Conservation (phyloP, 805 yeast species). For the Lipomyces yamanashiensis region DNA sequence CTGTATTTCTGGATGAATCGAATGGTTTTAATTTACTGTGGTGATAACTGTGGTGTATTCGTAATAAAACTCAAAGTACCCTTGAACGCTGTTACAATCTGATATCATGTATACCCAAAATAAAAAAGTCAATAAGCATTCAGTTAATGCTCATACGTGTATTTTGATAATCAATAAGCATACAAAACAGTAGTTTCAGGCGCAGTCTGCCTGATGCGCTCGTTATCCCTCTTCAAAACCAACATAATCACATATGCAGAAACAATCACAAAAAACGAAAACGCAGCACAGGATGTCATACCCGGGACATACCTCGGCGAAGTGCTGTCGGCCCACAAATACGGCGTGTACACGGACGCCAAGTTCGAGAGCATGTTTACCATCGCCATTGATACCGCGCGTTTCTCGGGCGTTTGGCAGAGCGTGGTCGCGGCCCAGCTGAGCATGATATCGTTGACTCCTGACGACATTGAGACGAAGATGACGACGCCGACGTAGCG, state of each 20-base stretch:
- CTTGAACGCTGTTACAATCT: too few species aligned
- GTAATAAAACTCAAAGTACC: too few species aligned
- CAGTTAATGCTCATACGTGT: too few species aligned
- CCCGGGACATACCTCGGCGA: slow-evolving; percentile 22
- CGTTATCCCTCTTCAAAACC: slow-evolving; percentile 17
- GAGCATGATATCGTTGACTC: slow-evolving; percentile 29
- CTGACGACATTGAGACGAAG: slow-evolving; percentile 28
- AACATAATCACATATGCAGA: slow-evolving; percentile 10
- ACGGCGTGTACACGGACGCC: slow-evolving; percentile 28
- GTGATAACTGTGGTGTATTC: too few species aligned
- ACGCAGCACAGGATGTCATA: slow-evolving; percentile 17
- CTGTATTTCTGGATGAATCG: too few species aligned
- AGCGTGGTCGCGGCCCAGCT: slow-evolving; percentile 33
- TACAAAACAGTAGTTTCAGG: slow-evolving; percentile 24
- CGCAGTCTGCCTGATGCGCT: slow-evolving; percentile 10
- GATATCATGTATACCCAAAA: too few species aligned
- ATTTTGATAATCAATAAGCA: slow-evolving; percentile 11
- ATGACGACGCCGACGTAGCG: slow-evolving; percentile 29
- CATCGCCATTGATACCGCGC: slow-evolving; percentile 50
- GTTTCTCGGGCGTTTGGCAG: slow-evolving; percentile 58
- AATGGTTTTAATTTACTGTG: too few species aligned
- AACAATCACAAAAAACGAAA: slow-evolving; percentile 12
- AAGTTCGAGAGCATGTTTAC: slow-evolving; percentile 28
- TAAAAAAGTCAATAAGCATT: too few species aligned
- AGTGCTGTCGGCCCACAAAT: slow-evolving; percentile 15